Evolutionary conservation across 164 flowering plant genomes (phyloP).

Genomic region (Sedum album): DNA sequence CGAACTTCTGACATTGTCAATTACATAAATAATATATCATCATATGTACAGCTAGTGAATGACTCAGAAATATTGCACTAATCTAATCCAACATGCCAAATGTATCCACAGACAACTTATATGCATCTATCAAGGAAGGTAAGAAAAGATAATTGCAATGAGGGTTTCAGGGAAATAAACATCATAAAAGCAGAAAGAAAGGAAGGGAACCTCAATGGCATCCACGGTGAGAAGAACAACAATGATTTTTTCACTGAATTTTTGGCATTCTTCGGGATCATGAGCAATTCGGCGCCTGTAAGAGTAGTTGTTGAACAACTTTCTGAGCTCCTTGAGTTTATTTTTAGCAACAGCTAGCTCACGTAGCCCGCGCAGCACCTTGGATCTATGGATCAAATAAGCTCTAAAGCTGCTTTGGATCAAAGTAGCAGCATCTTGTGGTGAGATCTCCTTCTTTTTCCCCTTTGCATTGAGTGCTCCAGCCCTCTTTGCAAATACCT

Average conservation of each 20-base stretch:
- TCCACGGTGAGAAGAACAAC: slow-evolving; percentile 90
- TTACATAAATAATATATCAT: not conserved
- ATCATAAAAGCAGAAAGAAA: not conserved
- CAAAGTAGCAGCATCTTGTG: slow-evolving; percentile 75
- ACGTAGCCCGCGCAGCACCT: slow-evolving; percentile 69
- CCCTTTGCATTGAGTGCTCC: slow-evolving; percentile 34
- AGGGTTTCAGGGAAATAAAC: not conserved
- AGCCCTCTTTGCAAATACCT: slow-evolving; percentile 71
- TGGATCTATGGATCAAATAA: slow-evolving; percentile 68
- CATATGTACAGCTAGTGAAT: not conserved
- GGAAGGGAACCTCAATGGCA: slow-evolving; percentile 63
- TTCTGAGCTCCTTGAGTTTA: slow-evolving; percentile 82
- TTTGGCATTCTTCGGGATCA: slow-evolving; percentile 80
- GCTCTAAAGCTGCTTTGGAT: slow-evolving; percentile 74
- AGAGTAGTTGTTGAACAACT: slow-evolving; percentile 59
- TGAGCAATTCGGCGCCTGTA: slow-evolving; percentile 52
- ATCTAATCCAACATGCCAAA: not conserved
- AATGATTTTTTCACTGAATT: slow-evolving; percentile 80
- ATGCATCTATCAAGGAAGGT: too few relatives aligned
- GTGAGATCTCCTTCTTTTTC: slow-evolving; percentile 70
- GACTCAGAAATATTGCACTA: not conserved
- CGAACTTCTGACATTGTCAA: not conserved
- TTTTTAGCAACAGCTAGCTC: slow-evolving; percentile 80
- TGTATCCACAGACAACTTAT: not conserved
- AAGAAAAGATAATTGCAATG: not conserved